Percentiles rank a stretch among this genome's conserved stretches.
Evolutionary conservation across 345 rosid species (phyloP).

Genomic region (Salix caprea): DNA sequence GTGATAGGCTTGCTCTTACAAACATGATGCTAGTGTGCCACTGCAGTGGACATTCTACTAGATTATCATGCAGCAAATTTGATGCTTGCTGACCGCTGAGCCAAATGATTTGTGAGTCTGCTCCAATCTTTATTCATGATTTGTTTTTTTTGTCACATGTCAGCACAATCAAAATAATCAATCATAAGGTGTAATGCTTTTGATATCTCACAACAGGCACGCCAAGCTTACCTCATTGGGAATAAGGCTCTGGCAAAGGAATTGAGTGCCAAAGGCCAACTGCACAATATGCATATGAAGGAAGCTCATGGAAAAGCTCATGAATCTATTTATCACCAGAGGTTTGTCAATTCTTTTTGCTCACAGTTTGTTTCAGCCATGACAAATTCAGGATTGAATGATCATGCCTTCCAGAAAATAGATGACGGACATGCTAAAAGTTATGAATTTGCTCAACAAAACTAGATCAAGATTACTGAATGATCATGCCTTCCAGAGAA

Average conservation of each 20-base stretch:
- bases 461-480: too few species aligned
- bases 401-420: too few species aligned
- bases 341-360: constrained; percentile 49
- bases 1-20: neutral
- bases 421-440: too few species aligned
- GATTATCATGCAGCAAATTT: constrained; percentile 7
- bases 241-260: constrained; percentile 94
- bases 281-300: constrained; percentile 89
- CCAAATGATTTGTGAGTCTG: constrained; percentile 1
- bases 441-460: too few species aligned
- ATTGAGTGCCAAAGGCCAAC: constrained; percentile 86
- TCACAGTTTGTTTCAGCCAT: neutral
- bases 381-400: neutral
- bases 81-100: neutral
- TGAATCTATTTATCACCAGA: constrained; percentile 85
- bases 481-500: too few species aligned
- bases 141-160: neutral
- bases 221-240: constrained; percentile 81
- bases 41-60: neutral
- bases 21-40: neutral
- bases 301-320: constrained; percentile 96
- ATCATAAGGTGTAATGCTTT: neutral
- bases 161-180: neutral
- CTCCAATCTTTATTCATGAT: neutral
- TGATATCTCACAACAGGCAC: constrained; percentile 53